Evolutionary conservation across 2,329 filamentous ascomycete genomes (phyloP).

Genomic region (Dactylonectria macrodidyma): DNA sequence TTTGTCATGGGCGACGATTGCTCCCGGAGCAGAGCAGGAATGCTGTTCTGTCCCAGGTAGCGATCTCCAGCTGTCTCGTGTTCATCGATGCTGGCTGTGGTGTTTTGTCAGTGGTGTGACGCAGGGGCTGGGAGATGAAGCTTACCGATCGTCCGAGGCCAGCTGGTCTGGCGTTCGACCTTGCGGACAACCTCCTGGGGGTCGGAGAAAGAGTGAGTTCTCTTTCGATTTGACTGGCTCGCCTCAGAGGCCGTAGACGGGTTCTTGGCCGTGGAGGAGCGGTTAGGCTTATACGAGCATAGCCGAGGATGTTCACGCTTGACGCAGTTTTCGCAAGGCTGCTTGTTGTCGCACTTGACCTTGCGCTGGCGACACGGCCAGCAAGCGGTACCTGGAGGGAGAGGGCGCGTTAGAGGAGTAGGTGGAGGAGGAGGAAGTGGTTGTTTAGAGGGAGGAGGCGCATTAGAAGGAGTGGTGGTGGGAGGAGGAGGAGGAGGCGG

Average conservation of each 20-base stretch:
- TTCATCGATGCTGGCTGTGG: conserved; percentile 63
- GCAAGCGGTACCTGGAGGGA: conserved; percentile 69
- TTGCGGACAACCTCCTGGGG: conserved; percentile 51
- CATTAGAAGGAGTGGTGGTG: not conserved
- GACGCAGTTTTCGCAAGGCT: conserved; percentile 78
- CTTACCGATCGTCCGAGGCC: conserved; percentile 60
- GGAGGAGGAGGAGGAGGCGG: not conserved
- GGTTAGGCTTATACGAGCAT: conserved; percentile 78
- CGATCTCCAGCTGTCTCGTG: conserved; percentile 70
- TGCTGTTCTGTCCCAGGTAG: conserved; percentile 78
- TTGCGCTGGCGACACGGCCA: conserved; percentile 79
- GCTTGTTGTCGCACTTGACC: conserved; percentile 79
- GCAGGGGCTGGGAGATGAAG: conserved; percentile 17
- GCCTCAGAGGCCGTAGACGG: conserved; percentile 45
- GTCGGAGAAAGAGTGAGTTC: conserved; percentile 53
- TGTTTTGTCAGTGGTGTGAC: conserved; percentile 43
- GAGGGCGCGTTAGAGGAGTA: conserved; percentile 32
- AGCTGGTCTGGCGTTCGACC: conserved; percentile 57
- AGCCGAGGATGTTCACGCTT: conserved; percentile 76
- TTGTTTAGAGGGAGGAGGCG: not conserved
- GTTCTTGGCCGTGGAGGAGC: conserved; percentile 57
- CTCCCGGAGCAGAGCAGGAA: conserved; percentile 75
- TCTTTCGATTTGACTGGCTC: conserved; percentile 49
- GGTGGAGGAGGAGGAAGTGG: not conserved
- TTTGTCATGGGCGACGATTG: conserved; percentile 69